Base-by-base conservation (phyloP, 208 protist species). In the Balamuthia mandrillaris region DNA sequence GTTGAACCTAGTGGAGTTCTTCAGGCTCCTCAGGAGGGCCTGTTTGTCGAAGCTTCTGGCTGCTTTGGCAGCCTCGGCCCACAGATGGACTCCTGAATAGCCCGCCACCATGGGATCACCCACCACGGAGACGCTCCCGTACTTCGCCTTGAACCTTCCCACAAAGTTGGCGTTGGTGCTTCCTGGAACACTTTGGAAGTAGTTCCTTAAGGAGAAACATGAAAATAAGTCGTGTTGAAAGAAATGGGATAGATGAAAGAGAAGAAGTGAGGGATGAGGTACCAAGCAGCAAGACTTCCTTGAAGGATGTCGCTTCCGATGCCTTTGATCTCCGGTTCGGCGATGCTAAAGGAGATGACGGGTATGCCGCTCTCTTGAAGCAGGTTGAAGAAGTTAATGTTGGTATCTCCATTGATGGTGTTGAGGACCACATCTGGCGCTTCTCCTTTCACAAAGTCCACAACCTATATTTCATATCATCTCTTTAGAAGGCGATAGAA, bases 361-460 rank as follows among this genome's bases (percentile, higher is more conserved):
- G 65, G 12, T 27, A 75, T 44, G 65, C 2, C 21, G 24, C 42
- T 21, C 12, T 21, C n/a, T n/a, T n/a, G n/a, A n/a, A n/a, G n/a
- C n/a, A n/a, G n/a, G n/a, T n/a, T 75, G 65, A 75, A 75, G 65
- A 75, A 44, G 24, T 54, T n/a, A 3, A 75, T 3, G 41, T 75
- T 75, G 65, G 65, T 75, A 16, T 75, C 65, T n/a, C 65, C 65
- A 44, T 75, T 75, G 65, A 75, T 33, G 41, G 65, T 75, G 65
- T 75, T 75, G n/a, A 75, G 27, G 65, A 75, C 52, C 14, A 75
- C 65, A 52, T 75, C 65, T n/a, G 65, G 65, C 29, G 65, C 65
- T 21, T 54, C 45, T 3, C n/a, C 21, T 27, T 52, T 51, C 42
- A 75, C 33, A 27, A 31, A 54, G 27, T 37, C 65, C 10, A 75